Base-by-base conservation (phyloP, 1,284 basidiomycete genomes). In the Ustilago sp. region DNA sequence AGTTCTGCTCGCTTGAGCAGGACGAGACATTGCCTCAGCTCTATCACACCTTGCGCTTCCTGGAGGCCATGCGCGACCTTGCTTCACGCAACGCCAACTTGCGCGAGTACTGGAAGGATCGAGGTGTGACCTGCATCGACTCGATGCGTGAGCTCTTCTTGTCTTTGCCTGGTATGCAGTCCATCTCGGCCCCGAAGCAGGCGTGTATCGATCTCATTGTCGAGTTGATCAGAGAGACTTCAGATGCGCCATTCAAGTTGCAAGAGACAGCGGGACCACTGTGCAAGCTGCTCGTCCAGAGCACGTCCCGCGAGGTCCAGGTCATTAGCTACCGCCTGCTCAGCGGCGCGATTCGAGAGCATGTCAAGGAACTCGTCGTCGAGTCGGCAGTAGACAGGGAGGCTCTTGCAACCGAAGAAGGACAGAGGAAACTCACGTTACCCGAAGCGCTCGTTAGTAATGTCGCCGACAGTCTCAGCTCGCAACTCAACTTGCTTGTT, bases 41-140 rank as follows among this genome's bases (percentile, higher is more conserved):
- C 4, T 90, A 90, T 61, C 89, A 92, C 57, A 92, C 93, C 0
- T 86, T 98, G 63, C 87, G 88, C 32, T 87, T 98, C 13, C 87
- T 97, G 31, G 88, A 90, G 45, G 87, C 89, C 31, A 88, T 98
- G 23, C 89, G 92, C 62, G 92, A 94, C 60, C 87, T 95, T 11
- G 89, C 90, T 0, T 82, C 87, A 15, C 90, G 91, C 2, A 97
- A 94, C 87, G 93, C 93, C 80, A 85, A 89, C 0, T 87, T 98
- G 28, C 89, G 90, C 38, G 90, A 90, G 32, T 75, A 74, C 7
- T 96, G 94, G 92, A 87, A 90, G 28, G 89, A 89, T 35, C 89
- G 92, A 48, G 88, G 90, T 69, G 84, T 86, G 19, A 79, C 87
- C 0, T 88, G 91, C 13, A 85, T 93, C 52, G 88, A 87, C 3